Evolutionary conservation across 805 yeast species (phyloP), one percentile per base, ranked within the genome.

Genomic region (Ogataea salicorniae): DNA sequence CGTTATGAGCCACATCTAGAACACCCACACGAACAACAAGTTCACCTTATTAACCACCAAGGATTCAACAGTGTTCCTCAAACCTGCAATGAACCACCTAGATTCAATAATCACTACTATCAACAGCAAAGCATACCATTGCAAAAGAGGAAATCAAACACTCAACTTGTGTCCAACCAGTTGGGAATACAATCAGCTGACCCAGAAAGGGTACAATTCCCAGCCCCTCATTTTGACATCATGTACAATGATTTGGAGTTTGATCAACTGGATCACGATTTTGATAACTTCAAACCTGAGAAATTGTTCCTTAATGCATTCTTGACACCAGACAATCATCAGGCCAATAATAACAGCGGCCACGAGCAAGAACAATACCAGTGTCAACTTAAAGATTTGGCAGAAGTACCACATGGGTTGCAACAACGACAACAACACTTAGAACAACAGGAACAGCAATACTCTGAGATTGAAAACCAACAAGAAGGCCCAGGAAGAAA

Each of bases 261-360:
- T 29, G 31, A 39, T 26, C 35, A 18, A 4, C 7, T 44, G 8
- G 35, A 39, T 4, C 18, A 23, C 4, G 46, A 34, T 4, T 17
- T 44, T 17, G 49, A 42, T 13, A 35, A 43, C 17, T 52, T 52
- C 43, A 39, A 42, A 22, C 50, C 55, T 18, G 51, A 45, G n/a
- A 26, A 45, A 20, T 41, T 52, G 34, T 52, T 52, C 34, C 34
- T 43, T 17, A 36, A 43, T 40, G 41, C 48, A 5, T 8, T 45
- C 7, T 34, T 23, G 9, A 7, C 42, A 8, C 16, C 37, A 5
- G 37, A 33, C 14, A 20, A 13, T 20, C 6, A 14, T 17, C 37
- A 16, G 31, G 6, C n/a, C 8, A 11, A 15, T 18, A 9, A 6
- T 11, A 8, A 37, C 20, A 14, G 20, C 11, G 18, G 13, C 11